Evolutionary conservation across 169 alveolate species (phyloP), one percentile per base, ranked within the genome.

Genomic region (Condylostoma magnum): DNA sequence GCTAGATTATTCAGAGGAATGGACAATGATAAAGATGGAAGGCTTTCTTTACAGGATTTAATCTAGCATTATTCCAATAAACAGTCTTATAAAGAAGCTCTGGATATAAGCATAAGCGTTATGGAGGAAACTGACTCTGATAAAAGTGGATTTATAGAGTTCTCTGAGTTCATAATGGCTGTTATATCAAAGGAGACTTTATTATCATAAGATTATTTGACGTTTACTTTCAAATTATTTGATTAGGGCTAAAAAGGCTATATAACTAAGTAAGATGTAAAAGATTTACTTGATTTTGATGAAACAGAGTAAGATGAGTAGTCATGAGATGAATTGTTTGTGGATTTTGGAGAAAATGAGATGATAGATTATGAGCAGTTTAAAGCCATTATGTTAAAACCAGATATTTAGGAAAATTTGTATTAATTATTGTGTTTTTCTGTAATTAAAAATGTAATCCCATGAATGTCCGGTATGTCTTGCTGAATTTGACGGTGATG

Each of bases 391-490:
- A n/a, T n/a, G n/a, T n/a, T n/a, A n/a, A n/a, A n/a, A n/a, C n/a
- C n/a, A n/a, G n/a, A n/a, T n/a, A n/a, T n/a, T n/a, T n/a, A n/a
- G n/a, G n/a, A n/a, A n/a, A n/a, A n/a, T n/a, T n/a, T n/a, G n/a
- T n/a, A n/a, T n/a, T n/a, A n/a, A n/a, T n/a, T n/a, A n/a, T n/a
- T n/a, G n/a, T n/a, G n/a, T n/a, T n/a, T n/a, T n/a, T n/a, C n/a
- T n/a, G n/a, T n/a, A n/a, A n/a, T n/a, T n/a, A n/a, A n/a, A n/a
- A n/a, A n/a, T n/a, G n/a, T n/a, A n/a, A n/a, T n/a, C n/a, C 48
- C 71, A 58, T 55, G 82, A 78, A 48, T 79, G 86, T 67, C 69
- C 74, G 10, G 56, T 79, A 28, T 79, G 86, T 53, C 73, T 54
- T 44, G 65, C 60, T 25, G 43, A 60, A n/a, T 79, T 51, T 34